Base-by-base conservation (phyloP, 768 basidiomycete species). In the Rossbeevera mucosa region DNA sequence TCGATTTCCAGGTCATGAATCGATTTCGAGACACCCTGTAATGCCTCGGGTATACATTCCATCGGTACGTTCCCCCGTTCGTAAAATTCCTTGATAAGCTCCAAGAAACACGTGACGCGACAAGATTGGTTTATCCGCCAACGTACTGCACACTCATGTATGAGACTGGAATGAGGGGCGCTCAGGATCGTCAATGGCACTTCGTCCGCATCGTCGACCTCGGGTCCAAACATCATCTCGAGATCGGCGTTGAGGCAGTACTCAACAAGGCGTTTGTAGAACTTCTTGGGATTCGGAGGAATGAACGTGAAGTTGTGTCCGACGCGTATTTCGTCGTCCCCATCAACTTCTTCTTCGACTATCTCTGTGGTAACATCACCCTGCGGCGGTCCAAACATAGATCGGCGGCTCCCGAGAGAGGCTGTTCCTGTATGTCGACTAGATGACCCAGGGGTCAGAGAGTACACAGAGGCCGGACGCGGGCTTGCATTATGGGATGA, bases 121-220 rank as follows among this genome's bases (percentile, higher is more conserved):
- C 88, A 90, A 16, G 86, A 74, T 56, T 86, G 85, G 2, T 83
- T 80, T 55, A 98, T 85, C 44, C 95, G 78, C 96, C 96, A 98
- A 38, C 92, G 79, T 53, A 88, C 59, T 3, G 91, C 91, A 59
- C 92, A 94, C 59, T 94, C 90, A 52, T 86, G 86, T 59, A 97
- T 79, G 31, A 99, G 74, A 51, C 89, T 87, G 38, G 91, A 76
- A 64, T 97, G 91, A 11, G 79, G 66, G 1, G 79, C 64, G 4
- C 91, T 91, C 16, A 99, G 71, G 51, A 99, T 97, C 7, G 91
- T 90, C 31, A 98, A 74, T 0, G 94, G 91, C 14, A 99, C 95
- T 72, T 98, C 94, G 59, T 97, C 91, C 59, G 91, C 88, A 59
- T 93, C 91, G 43, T 92, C 87, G n/a, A 97, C 86, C 52, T 89